Conservation (phyloP, 1,139 yeast species). For the Zygoascus sp. region DNA sequence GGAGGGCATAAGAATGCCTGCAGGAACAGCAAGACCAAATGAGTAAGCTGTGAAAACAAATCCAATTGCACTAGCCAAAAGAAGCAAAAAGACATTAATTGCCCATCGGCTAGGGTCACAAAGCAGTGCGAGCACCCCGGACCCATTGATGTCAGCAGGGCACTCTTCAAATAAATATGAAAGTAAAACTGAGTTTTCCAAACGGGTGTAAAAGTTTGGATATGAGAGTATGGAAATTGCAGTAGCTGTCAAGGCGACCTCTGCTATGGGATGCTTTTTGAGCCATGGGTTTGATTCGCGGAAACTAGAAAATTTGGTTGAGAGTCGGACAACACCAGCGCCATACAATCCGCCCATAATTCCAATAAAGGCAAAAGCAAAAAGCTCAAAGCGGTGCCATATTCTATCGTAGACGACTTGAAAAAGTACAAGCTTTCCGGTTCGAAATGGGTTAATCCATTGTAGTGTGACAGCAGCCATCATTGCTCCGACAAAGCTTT, state of each 20-base stretch:
- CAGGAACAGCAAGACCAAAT: conserved; percentile 64
- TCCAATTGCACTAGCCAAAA: conserved; percentile 50
- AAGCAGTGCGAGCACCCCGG: conserved; percentile 18
- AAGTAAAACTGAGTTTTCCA: conserved; percentile 54
- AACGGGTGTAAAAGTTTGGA: conserved; percentile 50
- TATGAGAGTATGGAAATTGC: conserved; percentile 54
- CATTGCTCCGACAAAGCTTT: conserved; percentile 72
- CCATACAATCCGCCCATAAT: conserved; percentile 68
- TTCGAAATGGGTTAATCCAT: conserved; percentile 54
- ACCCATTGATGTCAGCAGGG: conserved; percentile 29
- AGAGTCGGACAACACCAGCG: conserved; percentile 46
- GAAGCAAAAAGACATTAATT: conserved; percentile 33
- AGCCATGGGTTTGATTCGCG: conserved; percentile 26
- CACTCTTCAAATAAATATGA: conserved; percentile 65
- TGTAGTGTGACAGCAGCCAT: conserved; percentile 65
- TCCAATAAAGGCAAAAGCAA: conserved; percentile 68
- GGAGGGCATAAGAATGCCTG: conserved; percentile 72
- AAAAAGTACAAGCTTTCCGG: conserved; percentile 56
- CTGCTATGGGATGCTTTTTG: conserved; percentile 36
- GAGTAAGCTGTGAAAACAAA: conserved; percentile 56
- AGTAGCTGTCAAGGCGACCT: conserved; percentile 46
- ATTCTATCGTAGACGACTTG: conserved; percentile 63
- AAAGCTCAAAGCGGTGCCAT: conserved; percentile 66
- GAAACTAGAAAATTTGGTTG: conserved; percentile 42
- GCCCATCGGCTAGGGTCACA: conserved; percentile 36